These are phyloP conservation scores for Yarrowia alimentaria DNA, from an alignment of 805 yeast genomes.

Conservation along the genomic window DNA sequence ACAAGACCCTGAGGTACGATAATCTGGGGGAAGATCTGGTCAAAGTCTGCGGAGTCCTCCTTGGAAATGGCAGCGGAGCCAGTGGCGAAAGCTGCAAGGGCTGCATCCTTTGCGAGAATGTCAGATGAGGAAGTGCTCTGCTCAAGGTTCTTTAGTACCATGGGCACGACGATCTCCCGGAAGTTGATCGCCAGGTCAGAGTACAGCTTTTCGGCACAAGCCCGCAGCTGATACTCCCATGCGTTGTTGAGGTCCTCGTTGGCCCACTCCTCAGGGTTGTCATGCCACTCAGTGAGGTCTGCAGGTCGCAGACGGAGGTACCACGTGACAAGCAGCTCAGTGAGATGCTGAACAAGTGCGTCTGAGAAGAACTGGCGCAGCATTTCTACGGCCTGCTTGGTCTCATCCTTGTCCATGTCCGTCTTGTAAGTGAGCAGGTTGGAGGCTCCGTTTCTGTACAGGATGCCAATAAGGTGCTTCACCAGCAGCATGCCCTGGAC, in stretches of 20 bases:
- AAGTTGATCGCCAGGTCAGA: conserved; percentile 68
- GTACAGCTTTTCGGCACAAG: conserved; percentile 83
- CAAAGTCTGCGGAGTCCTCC: conserved; percentile 64
- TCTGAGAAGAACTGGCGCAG: conserved; percentile 58
- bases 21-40: conserved; percentile 54
- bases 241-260: conserved; percentile 72
- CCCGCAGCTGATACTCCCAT: conserved; percentile 81
- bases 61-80: conserved; percentile 58
- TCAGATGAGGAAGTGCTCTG: conserved; percentile 46
- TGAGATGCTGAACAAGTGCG: conserved; percentile 53
- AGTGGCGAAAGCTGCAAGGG: conserved; percentile 77
- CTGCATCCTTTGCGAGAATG: conserved; percentile 71
- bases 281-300: conserved; percentile 77
- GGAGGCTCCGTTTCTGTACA: conserved; percentile 65
- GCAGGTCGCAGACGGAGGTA: conserved; percentile 70
- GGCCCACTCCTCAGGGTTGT: conserved; percentile 92
- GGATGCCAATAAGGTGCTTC: conserved; percentile 60
- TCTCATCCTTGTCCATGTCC: conserved; percentile 61
- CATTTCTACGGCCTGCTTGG: conserved; percentile 51
- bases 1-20: conserved; percentile 65
- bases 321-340: conserved; percentile 67
- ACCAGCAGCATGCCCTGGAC: conserved; percentile 58
- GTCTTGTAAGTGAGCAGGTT: conserved; percentile 52
- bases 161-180: conserved; percentile 52
- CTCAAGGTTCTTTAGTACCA: conserved; percentile 57